Evolutionary conservation across 208 protist species (phyloP).

Genomic region (Leishmania mexicana): DNA sequence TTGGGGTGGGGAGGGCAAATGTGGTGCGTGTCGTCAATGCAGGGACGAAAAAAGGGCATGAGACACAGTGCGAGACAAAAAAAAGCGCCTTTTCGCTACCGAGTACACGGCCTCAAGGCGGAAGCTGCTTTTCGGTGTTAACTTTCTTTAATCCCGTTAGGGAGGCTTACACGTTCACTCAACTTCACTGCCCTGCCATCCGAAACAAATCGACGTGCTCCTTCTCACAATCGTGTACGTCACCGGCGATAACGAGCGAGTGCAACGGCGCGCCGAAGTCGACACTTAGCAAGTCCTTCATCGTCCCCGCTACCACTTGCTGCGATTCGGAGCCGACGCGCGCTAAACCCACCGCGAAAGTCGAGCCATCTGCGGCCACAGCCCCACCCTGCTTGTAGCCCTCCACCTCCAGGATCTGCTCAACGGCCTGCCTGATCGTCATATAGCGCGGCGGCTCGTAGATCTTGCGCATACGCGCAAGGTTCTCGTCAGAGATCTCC

Average conservation of each 20-base stretch:
- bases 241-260: conserved; percentile 96
- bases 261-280: conserved; percentile 99
- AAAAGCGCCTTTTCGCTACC: not conserved
- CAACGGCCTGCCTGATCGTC: conserved; percentile 96
- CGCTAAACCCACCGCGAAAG: conserved; percentile 94
- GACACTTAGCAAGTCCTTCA: conserved; percentile 88
- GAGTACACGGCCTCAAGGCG: not conserved
- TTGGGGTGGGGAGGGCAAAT: not conserved
- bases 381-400: conserved; percentile 65
- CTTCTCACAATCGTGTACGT: conserved; percentile 94
- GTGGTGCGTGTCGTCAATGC: not conserved
- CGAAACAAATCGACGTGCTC: conserved; percentile 88
- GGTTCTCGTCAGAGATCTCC: conserved; percentile 96
- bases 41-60: not conserved
- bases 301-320: conserved; percentile 91
- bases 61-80: not conserved
- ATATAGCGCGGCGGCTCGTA: conserved; percentile 99
- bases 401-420: conserved; percentile 97
- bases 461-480: conserved; percentile 93
- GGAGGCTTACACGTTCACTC: not conserved
- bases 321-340: conserved; percentile 95
- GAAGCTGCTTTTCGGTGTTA: not conserved
- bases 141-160: not conserved
- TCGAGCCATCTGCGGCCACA: conserved; percentile 79
- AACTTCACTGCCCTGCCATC: conserved; percentile 12